Conservation (phyloP, 805 yeast genomes). For the Candida gorgasii region DNA sequence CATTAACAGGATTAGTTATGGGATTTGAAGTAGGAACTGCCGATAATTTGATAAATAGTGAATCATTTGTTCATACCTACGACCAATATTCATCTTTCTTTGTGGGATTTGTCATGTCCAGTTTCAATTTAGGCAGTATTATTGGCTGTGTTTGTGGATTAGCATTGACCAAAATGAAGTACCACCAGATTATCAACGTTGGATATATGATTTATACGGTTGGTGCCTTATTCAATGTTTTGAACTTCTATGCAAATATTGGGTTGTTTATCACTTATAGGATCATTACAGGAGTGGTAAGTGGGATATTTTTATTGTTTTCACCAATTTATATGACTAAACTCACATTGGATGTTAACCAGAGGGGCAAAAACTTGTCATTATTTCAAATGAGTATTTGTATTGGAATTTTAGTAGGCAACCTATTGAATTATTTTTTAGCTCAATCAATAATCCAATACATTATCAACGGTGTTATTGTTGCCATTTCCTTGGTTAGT, state of each 20-base stretch:
- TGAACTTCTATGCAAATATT: constrained; percentile 5
- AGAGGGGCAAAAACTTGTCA: constrained; percentile 20
- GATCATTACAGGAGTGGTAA: constrained; percentile 21
- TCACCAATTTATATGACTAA: constrained; percentile 26
- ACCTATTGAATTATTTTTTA: constrained; percentile 11
- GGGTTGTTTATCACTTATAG: constrained; percentile 18
- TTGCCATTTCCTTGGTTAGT: constrained; percentile 7
- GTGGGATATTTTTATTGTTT: constrained; percentile 26
- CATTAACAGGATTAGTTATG: constrained; percentile 10
- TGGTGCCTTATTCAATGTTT: constrained; percentile 18
- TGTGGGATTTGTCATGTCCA: constrained; percentile 12
- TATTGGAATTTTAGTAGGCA: constrained; percentile 25
- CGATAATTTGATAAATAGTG: constrained; percentile 9
- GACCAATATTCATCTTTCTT: constrained; percentile 1
- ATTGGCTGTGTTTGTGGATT: constrained; percentile 19
- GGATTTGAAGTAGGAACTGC: constrained; percentile 19
- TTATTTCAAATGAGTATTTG: constrained; percentile 27
- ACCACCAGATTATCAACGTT: constrained; percentile 16
- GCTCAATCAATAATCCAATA: constrained; percentile 9
- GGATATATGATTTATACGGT: constrained; percentile 19
- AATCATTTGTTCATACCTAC: constrained; percentile 2
- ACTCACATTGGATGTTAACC: constrained; percentile 16
- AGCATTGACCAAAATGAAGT: constrained; percentile 12
- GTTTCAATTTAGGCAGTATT: constrained; percentile 26
- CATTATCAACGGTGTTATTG: constrained; percentile 6